Evolutionary conservation across 2,329 filamentous ascomycete genomes (phyloP), one percentile per base, ranked within the genome.

Genomic region (Lizonia empirigonia): DNA sequence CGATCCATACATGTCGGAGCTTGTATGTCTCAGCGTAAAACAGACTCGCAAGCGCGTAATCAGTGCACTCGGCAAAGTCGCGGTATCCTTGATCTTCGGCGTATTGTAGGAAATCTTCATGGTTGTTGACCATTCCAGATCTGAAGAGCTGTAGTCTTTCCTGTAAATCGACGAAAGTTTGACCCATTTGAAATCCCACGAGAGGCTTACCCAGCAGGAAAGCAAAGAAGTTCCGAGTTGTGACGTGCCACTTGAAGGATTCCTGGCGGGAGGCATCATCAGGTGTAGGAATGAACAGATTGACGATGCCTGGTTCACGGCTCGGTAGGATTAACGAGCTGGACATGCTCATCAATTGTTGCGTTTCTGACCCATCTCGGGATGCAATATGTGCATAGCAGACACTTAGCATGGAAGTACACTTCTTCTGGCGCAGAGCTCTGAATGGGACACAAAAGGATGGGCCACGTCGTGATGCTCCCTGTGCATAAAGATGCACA

Each of bases 211-310:
- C 77, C 49, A 83, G 81, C 1, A 89, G 70, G 77, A 86, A 91
- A 3, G 89, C 89, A 51, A 92, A 87, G 60, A 91, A 83, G 64
- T 93, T 93, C 12, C 89, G 82, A 3, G 84, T 89, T 1, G 85
- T 83, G 5, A 90, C 67, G 61, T 90, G 86, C 68, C 87, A 87
- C 29, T 77, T 71, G 59, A 85, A 83, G 0, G 82, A 76, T 53
- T 85, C 79, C 4, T 80, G 76, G 57, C 80, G 78, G 38, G 81
- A 78, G 4, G 78, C 72, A 26, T 76, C 72, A 1, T 79, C 66
- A 0, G 88, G 87, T 1, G 86, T 78, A 2, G 88, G 84, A n/a
- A 93, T 84, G 66, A 85, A 90, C 1, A 92, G 75, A 41, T 91
- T 85, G 47, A 75, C 72, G 12, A 60, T 62, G 34, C 63, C 67